Evolutionary conservation across 441 rosid species (phyloP).

Genomic region (Rhodomyrtus psidioides): DNA sequence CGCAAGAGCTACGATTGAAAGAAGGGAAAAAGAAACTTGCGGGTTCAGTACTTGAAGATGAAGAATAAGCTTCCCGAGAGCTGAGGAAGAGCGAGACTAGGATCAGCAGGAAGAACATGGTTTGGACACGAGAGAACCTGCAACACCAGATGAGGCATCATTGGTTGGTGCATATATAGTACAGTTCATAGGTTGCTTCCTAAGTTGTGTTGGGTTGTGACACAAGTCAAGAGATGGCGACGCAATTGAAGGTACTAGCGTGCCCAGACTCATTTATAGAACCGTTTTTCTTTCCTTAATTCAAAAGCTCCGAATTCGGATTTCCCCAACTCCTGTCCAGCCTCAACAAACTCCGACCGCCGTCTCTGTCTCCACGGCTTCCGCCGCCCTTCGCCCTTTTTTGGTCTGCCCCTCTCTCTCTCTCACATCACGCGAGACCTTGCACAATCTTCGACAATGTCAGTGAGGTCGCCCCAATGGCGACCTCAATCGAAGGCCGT

Average conservation of each 20-base stretch:
- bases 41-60: neutral
- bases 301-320: neutral
- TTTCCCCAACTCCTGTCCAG: neutral
- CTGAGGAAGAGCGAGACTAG: neutral
- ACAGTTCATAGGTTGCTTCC: neutral
- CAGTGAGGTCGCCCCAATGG: too few relatives aligned
- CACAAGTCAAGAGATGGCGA: neutral
- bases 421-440: neutral
- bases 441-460: neutral
- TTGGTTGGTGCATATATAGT: neutral
- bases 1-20: constrained; percentile 11
- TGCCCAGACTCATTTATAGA: neutral
- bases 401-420: neutral
- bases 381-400: neutral
- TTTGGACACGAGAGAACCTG: neutral
- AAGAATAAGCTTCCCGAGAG: neutral
- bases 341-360: neutral
- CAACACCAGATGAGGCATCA: neutral
- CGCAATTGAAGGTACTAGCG: neutral
- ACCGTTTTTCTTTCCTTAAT: neutral
- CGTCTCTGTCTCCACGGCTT: neutral
- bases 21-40: constrained; percentile 13
- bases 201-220: neutral
- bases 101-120: neutral
- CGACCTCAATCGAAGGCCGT: neutral